Evolutionary conservation across 2,329 filamentous ascomycete species (phyloP).

Genomic region (Claviceps sorghi): DNA sequence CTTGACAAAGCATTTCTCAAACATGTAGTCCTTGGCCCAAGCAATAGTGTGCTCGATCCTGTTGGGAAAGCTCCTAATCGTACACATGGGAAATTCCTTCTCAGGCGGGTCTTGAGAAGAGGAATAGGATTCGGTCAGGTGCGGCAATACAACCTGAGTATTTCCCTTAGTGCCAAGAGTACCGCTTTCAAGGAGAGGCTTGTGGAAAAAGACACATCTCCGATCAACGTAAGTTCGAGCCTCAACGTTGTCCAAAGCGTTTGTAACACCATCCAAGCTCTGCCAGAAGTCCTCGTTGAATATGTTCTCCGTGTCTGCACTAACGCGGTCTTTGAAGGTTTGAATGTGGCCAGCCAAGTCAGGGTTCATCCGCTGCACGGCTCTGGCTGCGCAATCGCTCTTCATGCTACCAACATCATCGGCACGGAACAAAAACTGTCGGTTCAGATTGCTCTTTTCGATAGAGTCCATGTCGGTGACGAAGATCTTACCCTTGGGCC

Average conservation of each 20-base stretch:
- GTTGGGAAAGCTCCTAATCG: conserved; percentile 92
- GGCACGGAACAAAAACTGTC: conserved; percentile 88
- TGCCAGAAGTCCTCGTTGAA: conserved; percentile 94
- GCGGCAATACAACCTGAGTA: conserved; percentile 85
- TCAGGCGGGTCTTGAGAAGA: conserved; percentile 90
- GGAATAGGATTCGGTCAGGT: conserved; percentile 91
- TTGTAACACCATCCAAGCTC: conserved; percentile 77
- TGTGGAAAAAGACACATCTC: conserved; percentile 95
- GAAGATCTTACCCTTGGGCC: conserved; percentile 74
- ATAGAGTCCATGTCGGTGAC: conserved; percentile 98
- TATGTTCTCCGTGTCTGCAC: conserved; percentile 78
- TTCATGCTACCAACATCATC: conserved; percentile 93
- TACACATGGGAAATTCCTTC: conserved; percentile 99
- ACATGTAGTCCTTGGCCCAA: conserved; percentile 82
- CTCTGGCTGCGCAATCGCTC: conserved; percentile 82
- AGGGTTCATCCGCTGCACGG: conserved; percentile 92
- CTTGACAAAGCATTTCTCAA: conserved; percentile 86
- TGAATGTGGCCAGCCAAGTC: conserved; percentile 77
- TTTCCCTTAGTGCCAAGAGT: conserved; percentile 99
- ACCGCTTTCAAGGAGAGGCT: conserved; percentile 88
- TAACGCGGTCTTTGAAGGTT: conserved; percentile 77
- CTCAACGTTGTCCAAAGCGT: conserved; percentile 94
- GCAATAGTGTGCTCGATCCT: conserved; percentile 97
- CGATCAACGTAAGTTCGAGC: conserved; percentile 92
- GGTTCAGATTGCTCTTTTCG: conserved; percentile 96